A percentile compares a stretch with the other conserved stretches of the same genome.
These are phyloP conservation scores for Helicocarpus griseus DNA, from an alignment of 2,329 filamentous ascomycete species.

Conservation along the genomic window DNA sequence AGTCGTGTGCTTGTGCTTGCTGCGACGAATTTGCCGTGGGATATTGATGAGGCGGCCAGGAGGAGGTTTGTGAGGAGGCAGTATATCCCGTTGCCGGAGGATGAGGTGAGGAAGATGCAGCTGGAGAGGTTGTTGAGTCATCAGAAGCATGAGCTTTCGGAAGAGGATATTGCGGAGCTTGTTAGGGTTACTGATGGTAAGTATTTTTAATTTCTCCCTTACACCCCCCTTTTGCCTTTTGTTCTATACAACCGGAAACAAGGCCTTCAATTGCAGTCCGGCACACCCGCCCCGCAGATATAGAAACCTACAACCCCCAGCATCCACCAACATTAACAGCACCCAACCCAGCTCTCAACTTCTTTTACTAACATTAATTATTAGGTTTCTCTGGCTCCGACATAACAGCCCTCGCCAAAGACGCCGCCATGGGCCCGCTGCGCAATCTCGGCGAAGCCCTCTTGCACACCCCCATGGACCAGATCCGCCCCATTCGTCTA, in stretches of 20 bases:
- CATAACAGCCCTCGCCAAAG: constrained; percentile 92
- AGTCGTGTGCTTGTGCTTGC: constrained; percentile 86
- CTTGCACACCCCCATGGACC: constrained; percentile 83
- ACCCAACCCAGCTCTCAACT: neutral
- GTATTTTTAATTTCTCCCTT: constrained; percentile 25
- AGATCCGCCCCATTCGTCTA: constrained; percentile 79
- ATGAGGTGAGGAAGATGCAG: constrained; percentile 68
- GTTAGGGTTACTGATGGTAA: constrained; percentile 77
- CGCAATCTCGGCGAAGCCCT: constrained; percentile 82
- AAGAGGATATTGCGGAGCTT: constrained; percentile 61
- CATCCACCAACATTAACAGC: neutral
- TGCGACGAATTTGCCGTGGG: constrained; percentile 94
- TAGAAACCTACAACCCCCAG: neutral
- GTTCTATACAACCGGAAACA: too few species aligned
- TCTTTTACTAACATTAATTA: neutral
- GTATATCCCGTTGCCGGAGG: constrained; percentile 90
- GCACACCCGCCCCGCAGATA: too few species aligned
- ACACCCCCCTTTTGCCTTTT: neutral
- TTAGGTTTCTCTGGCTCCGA: constrained; percentile 94
- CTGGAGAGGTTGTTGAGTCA: constrained; percentile 69
- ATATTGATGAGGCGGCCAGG: constrained; percentile 90
- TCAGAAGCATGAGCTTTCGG: constrained; percentile 71
- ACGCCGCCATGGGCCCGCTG: constrained; percentile 93
- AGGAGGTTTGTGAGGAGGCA: constrained; percentile 85
- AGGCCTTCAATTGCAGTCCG: too few species aligned